Percentiles rank a stretch among this genome's conserved stretches.
These are phyloP conservation scores for Acanthamoeba royreba DNA, from an alignment of 208 protist species.

Conservation along the genomic window DNA sequence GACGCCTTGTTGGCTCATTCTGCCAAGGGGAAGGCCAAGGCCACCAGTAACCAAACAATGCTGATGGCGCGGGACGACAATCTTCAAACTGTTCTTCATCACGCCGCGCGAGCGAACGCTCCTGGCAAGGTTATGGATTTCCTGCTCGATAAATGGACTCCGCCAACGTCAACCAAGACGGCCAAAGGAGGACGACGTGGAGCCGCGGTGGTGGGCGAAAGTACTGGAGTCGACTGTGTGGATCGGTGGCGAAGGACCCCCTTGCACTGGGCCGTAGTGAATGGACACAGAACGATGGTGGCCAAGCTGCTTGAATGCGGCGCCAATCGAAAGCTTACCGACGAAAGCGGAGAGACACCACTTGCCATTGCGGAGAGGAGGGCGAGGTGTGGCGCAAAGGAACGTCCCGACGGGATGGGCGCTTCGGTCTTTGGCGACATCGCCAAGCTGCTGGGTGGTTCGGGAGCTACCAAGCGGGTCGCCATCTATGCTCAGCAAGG, in stretches of 20 bases:
- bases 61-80: conserved; percentile 13
- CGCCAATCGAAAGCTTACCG: background rate
- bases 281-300: conserved; percentile 39
- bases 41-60: background rate
- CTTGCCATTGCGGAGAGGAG: conserved; percentile 22
- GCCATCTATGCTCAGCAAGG: background rate
- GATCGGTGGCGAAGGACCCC: conserved; percentile 26
- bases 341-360: background rate
- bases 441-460: conserved; percentile 41
- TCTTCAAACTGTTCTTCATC: background rate
- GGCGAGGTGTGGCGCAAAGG: background rate
- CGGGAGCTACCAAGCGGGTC: background rate
- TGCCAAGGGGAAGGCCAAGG: background rate
- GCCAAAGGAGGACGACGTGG: background rate
- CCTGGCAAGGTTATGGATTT: conserved; percentile 18
- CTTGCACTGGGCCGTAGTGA: conserved; percentile 41
- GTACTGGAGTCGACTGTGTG: background rate
- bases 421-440: conserved; percentile 45
- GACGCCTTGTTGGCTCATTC: background rate
- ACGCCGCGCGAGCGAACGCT: background rate
- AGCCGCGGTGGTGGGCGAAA: background rate
- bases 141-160: conserved; percentile 25
- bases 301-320: background rate
- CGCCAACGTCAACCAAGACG: background rate
- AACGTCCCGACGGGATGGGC: conserved; percentile 12